Percentiles rank a stretch among this genome's conserved stretches.
phyloP scores from a whole-genome alignment of 805 yeast species.

The Kluyveromyces wickerhamii region DNA sequence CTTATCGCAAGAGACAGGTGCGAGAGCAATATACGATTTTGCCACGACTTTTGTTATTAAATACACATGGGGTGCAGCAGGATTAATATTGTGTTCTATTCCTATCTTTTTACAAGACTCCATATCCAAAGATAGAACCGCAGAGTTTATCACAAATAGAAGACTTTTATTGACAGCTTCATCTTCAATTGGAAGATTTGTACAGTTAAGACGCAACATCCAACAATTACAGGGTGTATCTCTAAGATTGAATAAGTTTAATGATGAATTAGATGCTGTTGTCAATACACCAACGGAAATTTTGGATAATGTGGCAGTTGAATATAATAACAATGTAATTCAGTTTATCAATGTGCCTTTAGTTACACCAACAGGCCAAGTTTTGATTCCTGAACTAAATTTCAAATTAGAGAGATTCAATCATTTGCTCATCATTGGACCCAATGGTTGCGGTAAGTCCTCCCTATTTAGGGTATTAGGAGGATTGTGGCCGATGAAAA shows the following conservation, averaged over 20 bases:
- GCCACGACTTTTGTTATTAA: conserved; percentile 85
- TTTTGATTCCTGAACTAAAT: conserved; percentile 54
- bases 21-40: conserved; percentile 71
- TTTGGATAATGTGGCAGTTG: conserved; percentile 26
- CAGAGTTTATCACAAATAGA: conserved; percentile 84
- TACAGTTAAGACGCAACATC: conserved; percentile 74
- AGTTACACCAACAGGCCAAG: conserved; percentile 76
- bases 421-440: conserved; percentile 85
- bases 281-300: conserved; percentile 15
- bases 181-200: conserved; percentile 79
- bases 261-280: conserved; percentile 43
- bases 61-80: conserved; percentile 95
- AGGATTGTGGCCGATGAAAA: conserved; percentile 82
- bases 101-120: conserved; percentile 65
- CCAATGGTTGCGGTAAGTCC: conserved; percentile 94
- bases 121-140: conserved; percentile 40
- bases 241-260: conserved; percentile 61
- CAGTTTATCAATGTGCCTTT: conserved; percentile 72
- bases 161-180: conserved; percentile 77
- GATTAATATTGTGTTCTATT: conserved; percentile 75
- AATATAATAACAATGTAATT: conserved; percentile 50
- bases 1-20: conserved; percentile 64
- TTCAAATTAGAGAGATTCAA: conserved; percentile 76
- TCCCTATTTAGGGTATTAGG: conserved; percentile 86
- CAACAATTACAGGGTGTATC: conserved; percentile 82